Evolutionary conservation across 2,329 filamentous ascomycete genomes (phyloP).

Genomic region (Colletotrichum noveboracense): DNA sequence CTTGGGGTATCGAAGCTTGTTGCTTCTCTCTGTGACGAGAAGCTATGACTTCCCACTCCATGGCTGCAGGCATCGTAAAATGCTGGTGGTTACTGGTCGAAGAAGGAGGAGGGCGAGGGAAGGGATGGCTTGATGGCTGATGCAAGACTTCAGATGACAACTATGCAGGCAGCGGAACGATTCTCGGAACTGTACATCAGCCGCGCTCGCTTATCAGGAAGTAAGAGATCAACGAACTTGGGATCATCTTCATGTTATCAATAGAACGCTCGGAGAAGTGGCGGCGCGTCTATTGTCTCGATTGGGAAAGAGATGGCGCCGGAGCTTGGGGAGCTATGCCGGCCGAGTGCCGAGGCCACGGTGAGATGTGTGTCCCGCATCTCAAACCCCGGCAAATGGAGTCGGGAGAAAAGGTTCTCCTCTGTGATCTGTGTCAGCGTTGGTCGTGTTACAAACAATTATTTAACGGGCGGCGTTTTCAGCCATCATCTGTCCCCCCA

Average conservation of each 20-base stretch:
- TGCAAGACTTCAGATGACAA: not conserved
- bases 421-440: not conserved
- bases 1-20: slow-evolving; percentile 13
- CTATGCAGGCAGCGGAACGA: not conserved
- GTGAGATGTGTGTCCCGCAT: not conserved
- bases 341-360: not conserved
- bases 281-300: not conserved
- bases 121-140: not conserved
- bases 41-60: slow-evolving; percentile 14
- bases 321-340: not conserved
- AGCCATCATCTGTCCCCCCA: not conserved
- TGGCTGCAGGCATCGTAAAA: not conserved
- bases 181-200: not conserved
- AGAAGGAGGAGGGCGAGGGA: not conserved
- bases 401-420: not conserved
- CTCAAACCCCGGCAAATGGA: not conserved
- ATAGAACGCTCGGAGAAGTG: not conserved
- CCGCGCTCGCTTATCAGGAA: not conserved
- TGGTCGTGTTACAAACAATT: not conserved
- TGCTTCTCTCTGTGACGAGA: slow-evolving; percentile 14
- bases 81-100: not conserved
- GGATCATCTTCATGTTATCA: not conserved
- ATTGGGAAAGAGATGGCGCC: slow-evolving; percentile 5
- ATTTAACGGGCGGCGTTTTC: not conserved
- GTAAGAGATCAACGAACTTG: not conserved